These are phyloP conservation scores for Pseudozyma tsukubaensis DNA, from an alignment of 1,284 basidiomycete genomes.

Conservation along the genomic window DNA sequence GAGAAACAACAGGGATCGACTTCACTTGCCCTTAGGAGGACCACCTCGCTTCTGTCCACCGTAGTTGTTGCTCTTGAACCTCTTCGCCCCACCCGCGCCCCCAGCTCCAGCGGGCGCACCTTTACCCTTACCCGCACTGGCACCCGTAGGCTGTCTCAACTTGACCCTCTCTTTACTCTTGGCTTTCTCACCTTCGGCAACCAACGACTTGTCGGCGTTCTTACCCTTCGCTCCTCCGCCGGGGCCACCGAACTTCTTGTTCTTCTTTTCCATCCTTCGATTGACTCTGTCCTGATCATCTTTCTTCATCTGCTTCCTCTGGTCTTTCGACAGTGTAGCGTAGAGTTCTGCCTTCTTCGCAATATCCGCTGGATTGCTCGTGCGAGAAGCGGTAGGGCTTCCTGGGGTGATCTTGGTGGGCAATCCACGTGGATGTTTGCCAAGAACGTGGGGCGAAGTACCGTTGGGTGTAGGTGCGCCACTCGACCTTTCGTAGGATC, in stretches of 20 bases:
- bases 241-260: conserved; percentile 37
- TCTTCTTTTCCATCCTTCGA: conserved; percentile 64
- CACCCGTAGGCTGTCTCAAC: conserved; percentile 27
- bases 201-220: conserved; percentile 19
- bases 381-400: conserved; percentile 18
- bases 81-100: conserved; percentile 13
- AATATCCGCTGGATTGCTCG: conserved; percentile 12
- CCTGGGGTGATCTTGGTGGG: conserved; percentile 19
- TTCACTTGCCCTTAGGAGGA: conserved; percentile 22
- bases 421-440: conserved; percentile 4
- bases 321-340: conserved; percentile 53
- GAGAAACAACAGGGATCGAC: conserved; percentile 5
- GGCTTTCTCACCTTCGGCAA: conserved; percentile 40
- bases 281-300: conserved; percentile 57
- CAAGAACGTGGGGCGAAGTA: conserved; percentile 48
- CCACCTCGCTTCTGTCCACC: neutral
- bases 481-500: conserved; percentile 49
- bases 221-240: conserved; percentile 1
- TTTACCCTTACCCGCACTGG: neutral
- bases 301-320: conserved; percentile 59
- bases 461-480: conserved; percentile 66
- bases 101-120: too few species aligned
- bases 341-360: conserved; percentile 50
- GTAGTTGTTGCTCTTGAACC: conserved; percentile 16
- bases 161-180: conserved; percentile 44